Percentiles rank a stretch among this genome's conserved stretches.
phyloP scores from a whole-genome alignment of 495 filamentous ascomycete species.

The Arthonia radiata region DNA sequence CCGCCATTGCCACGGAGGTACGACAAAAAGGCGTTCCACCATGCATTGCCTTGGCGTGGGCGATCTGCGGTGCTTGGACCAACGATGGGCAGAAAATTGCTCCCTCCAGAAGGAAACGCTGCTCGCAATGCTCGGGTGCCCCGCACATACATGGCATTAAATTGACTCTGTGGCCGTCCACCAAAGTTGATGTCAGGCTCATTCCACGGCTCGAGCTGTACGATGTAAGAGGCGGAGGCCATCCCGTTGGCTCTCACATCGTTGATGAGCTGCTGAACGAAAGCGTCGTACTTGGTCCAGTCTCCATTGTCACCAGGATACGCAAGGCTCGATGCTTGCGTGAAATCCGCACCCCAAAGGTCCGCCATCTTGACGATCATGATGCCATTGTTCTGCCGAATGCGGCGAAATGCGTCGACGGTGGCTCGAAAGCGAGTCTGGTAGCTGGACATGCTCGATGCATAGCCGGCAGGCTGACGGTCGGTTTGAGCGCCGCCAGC shows the following conservation, averaged over 20 bases:
- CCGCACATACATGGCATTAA: constrained; percentile 11
- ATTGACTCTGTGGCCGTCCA: constrained; percentile 12
- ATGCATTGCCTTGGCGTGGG: no score
- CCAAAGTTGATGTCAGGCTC: constrained; percentile 19
- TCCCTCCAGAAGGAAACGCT: constrained; percentile 1
- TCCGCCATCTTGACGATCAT: no score
- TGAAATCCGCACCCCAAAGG: constrained; percentile 17
- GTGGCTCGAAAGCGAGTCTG: no score
- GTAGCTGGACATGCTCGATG: no score
- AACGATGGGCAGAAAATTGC: no score
- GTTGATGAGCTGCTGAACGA: constrained; percentile 10
- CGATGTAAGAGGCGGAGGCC: constrained; percentile 14
- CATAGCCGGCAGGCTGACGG: no score
- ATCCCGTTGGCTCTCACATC: constrained; percentile 14
- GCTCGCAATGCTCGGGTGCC: neutral
- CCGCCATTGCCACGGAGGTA: constrained; percentile 7
- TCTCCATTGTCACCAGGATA: constrained; percentile 18
- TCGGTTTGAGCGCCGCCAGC: no score
- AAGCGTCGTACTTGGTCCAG: constrained; percentile 15
- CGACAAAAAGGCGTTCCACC: constrained; percentile 2
- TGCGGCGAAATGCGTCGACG: no score
- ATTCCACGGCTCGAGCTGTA: no score
- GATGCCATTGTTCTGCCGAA: no score
- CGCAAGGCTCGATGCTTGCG: constrained; percentile 6
- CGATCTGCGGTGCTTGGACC: no score